A percentile compares a stretch with the other conserved stretches of the same genome.
Evolutionary conservation across 495 filamentous ascomycete genomes (phyloP).

Genomic region (Aspergillus taichungensis): DNA sequence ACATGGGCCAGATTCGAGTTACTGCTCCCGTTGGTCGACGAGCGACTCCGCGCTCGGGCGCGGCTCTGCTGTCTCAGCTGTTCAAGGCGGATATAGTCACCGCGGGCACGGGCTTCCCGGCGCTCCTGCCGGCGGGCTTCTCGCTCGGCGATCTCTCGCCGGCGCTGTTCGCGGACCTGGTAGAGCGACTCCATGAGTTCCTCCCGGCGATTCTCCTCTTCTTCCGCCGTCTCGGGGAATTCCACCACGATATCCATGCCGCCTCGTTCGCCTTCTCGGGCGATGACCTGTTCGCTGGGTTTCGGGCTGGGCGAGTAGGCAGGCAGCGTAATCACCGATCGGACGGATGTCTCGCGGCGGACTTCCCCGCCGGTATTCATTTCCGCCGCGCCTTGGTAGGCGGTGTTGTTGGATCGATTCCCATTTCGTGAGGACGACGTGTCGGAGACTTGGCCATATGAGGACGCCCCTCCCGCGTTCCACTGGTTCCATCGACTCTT

Average conservation of each 20-base stretch:
- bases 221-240: constrained; percentile 60
- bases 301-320: constrained; percentile 62
- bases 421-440: constrained; percentile 11
- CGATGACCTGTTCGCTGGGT: constrained; percentile 76
- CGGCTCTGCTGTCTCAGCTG: constrained; percentile 43
- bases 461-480: constrained; percentile 30
- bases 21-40: constrained; percentile 20
- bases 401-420: constrained; percentile 19
- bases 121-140: constrained; percentile 60
- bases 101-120: constrained; percentile 59
- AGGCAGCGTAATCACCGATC: constrained; percentile 88
- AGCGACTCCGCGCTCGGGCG: constrained; percentile 18
- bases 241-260: constrained; percentile 92
- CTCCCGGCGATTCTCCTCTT: constrained; percentile 75
- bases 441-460: constrained; percentile 31
- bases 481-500: constrained; percentile 55
- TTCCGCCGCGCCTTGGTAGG: constrained; percentile 16
- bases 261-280: constrained; percentile 80
- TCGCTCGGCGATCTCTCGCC: constrained; percentile 65
- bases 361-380: constrained; percentile 38
- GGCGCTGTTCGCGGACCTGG: constrained; percentile 73
- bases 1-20: constrained; percentile 26
- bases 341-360: constrained; percentile 75
- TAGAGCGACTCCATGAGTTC: constrained; percentile 90
- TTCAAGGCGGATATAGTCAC: constrained; percentile 55